Base-by-base conservation (phyloP, 2,329 filamentous ascomycete genomes). In the Davidsoniella eucalypti region DNA sequence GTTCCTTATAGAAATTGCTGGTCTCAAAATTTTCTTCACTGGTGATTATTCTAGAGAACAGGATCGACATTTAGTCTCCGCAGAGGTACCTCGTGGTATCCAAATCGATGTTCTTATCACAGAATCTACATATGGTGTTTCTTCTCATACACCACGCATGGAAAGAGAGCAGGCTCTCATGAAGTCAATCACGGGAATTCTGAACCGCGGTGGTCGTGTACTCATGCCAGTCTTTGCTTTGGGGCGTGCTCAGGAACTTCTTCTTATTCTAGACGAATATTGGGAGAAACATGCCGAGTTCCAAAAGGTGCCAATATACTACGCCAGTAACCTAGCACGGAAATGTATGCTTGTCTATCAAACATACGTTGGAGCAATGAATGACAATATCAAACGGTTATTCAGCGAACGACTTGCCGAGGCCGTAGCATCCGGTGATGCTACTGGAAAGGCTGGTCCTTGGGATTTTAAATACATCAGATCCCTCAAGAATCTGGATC, bases 281-380 rank as follows among this genome's bases (percentile, higher is more conserved):
- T 98, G 92, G 92, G 77, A 76, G 55, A 85, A 87, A 51, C 90
- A 98, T 60, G 68, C 78, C 1, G 88, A 95, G 58, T 87, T 82
- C 57, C 88, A 94, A 56, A 87, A 85, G 56, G 82, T 84, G 36
- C 92, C 92, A 4, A 96, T 98, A 55, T 98, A 96, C 69, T 98
- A 96, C 64, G 93, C 93, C 50, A 92, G 86, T 59, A 94, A 94
- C 59, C 76, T 96, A 40, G 92, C 92, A 1, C 74, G 90, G 55
- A 92, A 94, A 65, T 98, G 92, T 67, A 98, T 98, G 92, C 78
- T 95, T 26, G 87, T 96, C 3, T 98, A 98, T 62, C 92, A 96
- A 63, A 98, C 92, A 1, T 98, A 96, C 60, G 87, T 96, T 45
- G 87, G 88, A 45, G 87, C 88, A 50, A 98, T 98, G 92, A 98